Evolutionary conservation across 495 filamentous ascomycete genomes (phyloP).

Genomic region (Amorphotheca resinae): DNA sequence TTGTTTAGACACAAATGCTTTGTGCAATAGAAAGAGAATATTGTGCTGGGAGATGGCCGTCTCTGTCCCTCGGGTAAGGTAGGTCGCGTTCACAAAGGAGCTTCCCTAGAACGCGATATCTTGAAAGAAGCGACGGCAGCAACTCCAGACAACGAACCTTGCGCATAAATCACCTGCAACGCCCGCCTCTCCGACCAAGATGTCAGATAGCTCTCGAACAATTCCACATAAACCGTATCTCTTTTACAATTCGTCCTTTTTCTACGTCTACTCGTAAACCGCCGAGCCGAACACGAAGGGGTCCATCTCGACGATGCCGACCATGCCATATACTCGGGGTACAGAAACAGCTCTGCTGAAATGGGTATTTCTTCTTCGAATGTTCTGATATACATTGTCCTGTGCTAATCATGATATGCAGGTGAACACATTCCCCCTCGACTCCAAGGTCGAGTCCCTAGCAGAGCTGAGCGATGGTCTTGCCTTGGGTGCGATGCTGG

Average conservation of each 20-base stretch:
- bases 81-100: background rate
- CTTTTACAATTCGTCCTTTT: background rate
- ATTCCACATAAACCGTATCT: background rate
- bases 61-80: too few species aligned
- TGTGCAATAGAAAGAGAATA: too few species aligned
- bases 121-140: background rate
- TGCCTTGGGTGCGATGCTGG: constrained; percentile 48
- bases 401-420: constrained; percentile 7
- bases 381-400: background rate
- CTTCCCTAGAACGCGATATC: background rate
- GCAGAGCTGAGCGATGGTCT: constrained; percentile 65
- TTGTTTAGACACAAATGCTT: too few species aligned
- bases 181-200: constrained; percentile 9
- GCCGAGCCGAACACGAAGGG: background rate
- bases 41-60: too few species aligned
- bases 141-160: background rate
- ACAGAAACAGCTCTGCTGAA: constrained; percentile 13
- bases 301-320: constrained; percentile 1
- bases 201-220: constrained; percentile 6
- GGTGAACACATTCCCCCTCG: constrained; percentile 19
- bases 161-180: background rate
- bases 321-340: background rate
- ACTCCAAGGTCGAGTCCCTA: constrained; percentile 21
- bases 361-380: constrained; percentile 14
- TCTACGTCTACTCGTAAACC: background rate